Base-by-base conservation (phyloP, 2,329 filamentous ascomycete species). In the Pseudogymnoascus sp. region DNA sequence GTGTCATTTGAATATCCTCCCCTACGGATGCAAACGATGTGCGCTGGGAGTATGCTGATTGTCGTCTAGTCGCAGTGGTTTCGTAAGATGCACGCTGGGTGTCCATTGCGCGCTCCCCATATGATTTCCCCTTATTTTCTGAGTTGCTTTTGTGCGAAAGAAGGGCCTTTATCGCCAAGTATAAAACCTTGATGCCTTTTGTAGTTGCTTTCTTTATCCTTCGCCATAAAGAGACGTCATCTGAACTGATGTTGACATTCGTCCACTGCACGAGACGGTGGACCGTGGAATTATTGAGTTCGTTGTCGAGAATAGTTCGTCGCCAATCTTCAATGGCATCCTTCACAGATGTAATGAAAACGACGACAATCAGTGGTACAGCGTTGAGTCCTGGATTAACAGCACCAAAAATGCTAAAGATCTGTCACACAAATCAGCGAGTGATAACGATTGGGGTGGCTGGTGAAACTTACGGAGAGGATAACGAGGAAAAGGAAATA, bases 401-500 rank as follows among this genome's bases (percentile, higher is more conserved):
- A 63, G 88, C 92, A 68, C 94, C 94, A 71, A 99, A 99, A 65
- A 99, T 96, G 63, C 90, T 85, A 75, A 97, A 97, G 71, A 95
- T 89, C 94, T 97, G 35, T 28, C 18, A 7, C 45, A 57, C 55
- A 57, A 18, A 38, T 57, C n/a, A 57, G 55, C 18, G 10, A 75
- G 21, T 64, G 64, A 48, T 19, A 63, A 18, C 15, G 7, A 55
- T 19, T 57, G 28, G 35, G 56, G 18, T 34, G 48, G 10, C 48
- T 59, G 37, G 41, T 34, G 58, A 41, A 60, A 81, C 92, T 80
- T 86, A 97, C 94, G 69, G 87, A 86, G 62, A 99, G 82, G 70
- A 99, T 95, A 71, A 96, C 92, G 68, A 92, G 82, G 75, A 97
- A 96, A 67, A 97, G 79, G 81, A 99, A 99, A 76, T 97, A 99